Percentiles rank a stretch among this genome's conserved stretches.
These are phyloP conservation scores for Oryza meyeriana DNA, from an alignment of 176 grass and related monocot species.

Conservation along the genomic window DNA sequence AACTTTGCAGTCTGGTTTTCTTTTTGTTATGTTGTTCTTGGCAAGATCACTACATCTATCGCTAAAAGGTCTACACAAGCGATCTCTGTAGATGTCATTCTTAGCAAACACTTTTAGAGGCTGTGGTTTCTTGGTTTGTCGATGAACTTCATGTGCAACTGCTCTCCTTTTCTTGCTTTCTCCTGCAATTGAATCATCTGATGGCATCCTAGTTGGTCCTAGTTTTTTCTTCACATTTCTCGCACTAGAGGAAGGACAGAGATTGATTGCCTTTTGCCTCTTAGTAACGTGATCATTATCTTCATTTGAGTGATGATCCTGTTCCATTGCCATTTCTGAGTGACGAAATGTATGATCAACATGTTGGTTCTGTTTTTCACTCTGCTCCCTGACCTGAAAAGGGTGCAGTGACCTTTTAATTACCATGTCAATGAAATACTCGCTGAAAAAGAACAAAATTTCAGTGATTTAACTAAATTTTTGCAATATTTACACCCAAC, in stretches of 20 bases:
- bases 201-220: neutral
- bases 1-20: neutral
- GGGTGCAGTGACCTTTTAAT: neutral
- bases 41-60: slow-evolving; percentile 6
- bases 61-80: slow-evolving; percentile 1
- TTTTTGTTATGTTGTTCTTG: neutral
- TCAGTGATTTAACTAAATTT: neutral
- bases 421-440: neutral
- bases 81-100: neutral
- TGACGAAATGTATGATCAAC: neutral
- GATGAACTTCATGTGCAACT: slow-evolving; percentile 1
- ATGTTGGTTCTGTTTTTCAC: neutral
- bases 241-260: neutral
- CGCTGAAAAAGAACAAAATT: neutral
- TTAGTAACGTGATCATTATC: neutral
- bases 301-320: neutral
- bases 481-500: neutral
- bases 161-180: slow-evolving; percentile 32
- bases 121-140: slow-evolving; percentile 1
- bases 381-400: slow-evolving; percentile 14
- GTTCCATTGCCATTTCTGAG: slow-evolving; percentile 15
- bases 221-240: slow-evolving; percentile 34
- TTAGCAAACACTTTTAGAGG: neutral
- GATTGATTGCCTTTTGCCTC: neutral
- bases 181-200: slow-evolving; percentile 13